Percentiles rank a stretch among this genome's conserved stretches.
phyloP scores from a whole-genome alignment of 345 rosid genomes.

The Dovyalis caffra region DNA sequence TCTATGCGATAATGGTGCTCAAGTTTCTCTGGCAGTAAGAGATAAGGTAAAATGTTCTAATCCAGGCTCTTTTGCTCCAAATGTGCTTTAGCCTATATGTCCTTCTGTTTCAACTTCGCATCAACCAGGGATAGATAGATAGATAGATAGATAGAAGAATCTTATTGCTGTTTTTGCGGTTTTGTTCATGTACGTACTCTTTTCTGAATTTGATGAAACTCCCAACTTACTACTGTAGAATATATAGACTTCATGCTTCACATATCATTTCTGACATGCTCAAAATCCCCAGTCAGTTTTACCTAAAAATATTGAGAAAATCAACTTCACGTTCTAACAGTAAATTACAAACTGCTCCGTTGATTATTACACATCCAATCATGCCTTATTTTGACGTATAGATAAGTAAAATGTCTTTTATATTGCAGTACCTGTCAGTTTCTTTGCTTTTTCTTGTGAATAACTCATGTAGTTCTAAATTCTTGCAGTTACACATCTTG shows the following conservation, averaged over 20 bases:
- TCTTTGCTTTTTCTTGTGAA: background rate
- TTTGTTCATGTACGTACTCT: too few species aligned
- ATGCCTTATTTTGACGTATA: too few species aligned
- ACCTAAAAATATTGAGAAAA: too few species aligned
- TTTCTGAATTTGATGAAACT: background rate
- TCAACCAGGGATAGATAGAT: too few species aligned
- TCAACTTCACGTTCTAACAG: too few species aligned
- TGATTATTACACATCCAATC: too few species aligned
- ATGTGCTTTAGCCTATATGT: conserved; percentile 32
- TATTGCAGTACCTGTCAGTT: background rate
- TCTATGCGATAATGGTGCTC: conserved; percentile 49
- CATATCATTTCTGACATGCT: too few species aligned
- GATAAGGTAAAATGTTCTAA: conserved; percentile 15
- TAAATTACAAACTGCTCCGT: too few species aligned
- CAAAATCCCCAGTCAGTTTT: too few species aligned
- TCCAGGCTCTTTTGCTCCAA: background rate
- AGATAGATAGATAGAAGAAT: too few species aligned
- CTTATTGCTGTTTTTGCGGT: too few species aligned
- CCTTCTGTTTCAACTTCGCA: background rate
- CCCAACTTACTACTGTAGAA: background rate
- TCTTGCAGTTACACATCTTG: conserved; percentile 55
- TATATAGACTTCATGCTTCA: background rate
- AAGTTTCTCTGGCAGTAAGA: conserved; percentile 17
- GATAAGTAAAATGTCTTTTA: too few species aligned
- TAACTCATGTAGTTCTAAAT: background rate